These are phyloP conservation scores for Tolypocladium nubicola DNA, from an alignment of 2,329 filamentous ascomycete genomes.

Conservation along the genomic window DNA sequence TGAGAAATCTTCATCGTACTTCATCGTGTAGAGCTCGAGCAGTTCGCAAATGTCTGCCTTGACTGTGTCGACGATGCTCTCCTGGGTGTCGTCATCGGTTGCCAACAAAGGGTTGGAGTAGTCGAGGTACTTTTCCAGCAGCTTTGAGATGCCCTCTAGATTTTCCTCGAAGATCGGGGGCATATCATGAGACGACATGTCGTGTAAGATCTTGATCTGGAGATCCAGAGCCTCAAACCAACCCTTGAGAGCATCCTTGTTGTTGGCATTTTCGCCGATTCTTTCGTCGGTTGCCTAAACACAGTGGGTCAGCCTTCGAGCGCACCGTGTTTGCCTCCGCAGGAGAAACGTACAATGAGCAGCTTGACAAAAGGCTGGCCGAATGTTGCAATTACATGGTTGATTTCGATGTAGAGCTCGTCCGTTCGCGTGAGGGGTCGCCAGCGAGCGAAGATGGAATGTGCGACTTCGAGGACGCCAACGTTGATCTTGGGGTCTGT, in stretches of 20 bases:
- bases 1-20: constrained; percentile 91
- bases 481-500: constrained; percentile 79
- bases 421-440: constrained; percentile 88
- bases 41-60: constrained; percentile 91
- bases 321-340: not conserved
- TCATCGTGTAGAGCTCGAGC: constrained; percentile 81
- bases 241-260: constrained; percentile 63
- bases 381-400: constrained; percentile 84
- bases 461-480: constrained; percentile 90
- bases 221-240: constrained; percentile 82
- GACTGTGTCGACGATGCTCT: constrained; percentile 72
- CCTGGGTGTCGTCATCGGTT: constrained; percentile 82
- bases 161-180: constrained; percentile 92
- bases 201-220: constrained; percentile 85
- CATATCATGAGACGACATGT: constrained; percentile 94
- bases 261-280: constrained; percentile 64
- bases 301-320: not conserved
- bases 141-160: constrained; percentile 60
- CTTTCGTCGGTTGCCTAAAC: constrained; percentile 53
- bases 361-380: constrained; percentile 73
- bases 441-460: constrained; percentile 97
- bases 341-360: constrained; percentile 47
- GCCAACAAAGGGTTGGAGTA: constrained; percentile 78
- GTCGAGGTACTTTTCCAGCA: constrained; percentile 86
- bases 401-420: constrained; percentile 87